Percentiles rank a stretch among this genome's conserved stretches.
phyloP scores from a whole-genome alignment of 345 rosid genomes.

The Moricandia arvensis region DNA sequence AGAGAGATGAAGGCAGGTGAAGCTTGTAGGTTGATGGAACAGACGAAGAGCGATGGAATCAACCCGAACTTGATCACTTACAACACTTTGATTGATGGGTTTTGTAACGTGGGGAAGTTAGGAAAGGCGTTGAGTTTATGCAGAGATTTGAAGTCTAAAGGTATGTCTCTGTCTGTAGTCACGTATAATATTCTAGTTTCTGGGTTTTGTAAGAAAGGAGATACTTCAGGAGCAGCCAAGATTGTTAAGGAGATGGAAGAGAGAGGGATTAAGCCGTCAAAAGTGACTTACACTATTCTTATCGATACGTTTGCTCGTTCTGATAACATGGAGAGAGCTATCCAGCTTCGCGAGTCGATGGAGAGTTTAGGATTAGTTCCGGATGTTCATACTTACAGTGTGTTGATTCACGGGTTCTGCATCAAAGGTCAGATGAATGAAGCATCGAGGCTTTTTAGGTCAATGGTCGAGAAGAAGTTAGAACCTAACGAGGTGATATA shows the following conservation, averaged over 20 bases:
- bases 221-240: constrained; percentile 40
- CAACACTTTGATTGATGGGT: constrained; percentile 64
- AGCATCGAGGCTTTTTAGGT: constrained; percentile 55
- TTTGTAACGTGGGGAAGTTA: constrained; percentile 44
- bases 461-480: constrained; percentile 47
- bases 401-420: constrained; percentile 68
- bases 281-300: constrained; percentile 66
- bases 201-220: constrained; percentile 54
- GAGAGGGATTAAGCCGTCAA: constrained; percentile 65
- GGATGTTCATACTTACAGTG: constrained; percentile 59
- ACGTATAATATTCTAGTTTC: constrained; percentile 60
- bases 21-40: constrained; percentile 49
- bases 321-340: constrained; percentile 60
- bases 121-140: constrained; percentile 54
- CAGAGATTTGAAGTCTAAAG: constrained; percentile 52
- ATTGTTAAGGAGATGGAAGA: constrained; percentile 78
- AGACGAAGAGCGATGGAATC: constrained; percentile 51
- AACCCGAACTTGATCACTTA: constrained; percentile 58
- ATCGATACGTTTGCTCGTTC: constrained; percentile 51
- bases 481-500: constrained; percentile 64
- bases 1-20: constrained; percentile 45
- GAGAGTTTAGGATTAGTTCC: constrained; percentile 58
- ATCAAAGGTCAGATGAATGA: constrained; percentile 66
- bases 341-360: constrained; percentile 51
- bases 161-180: constrained; percentile 56